Base-by-base conservation (phyloP, 2,329 filamentous ascomycete species). In the Setomelanomma holmii region DNA sequence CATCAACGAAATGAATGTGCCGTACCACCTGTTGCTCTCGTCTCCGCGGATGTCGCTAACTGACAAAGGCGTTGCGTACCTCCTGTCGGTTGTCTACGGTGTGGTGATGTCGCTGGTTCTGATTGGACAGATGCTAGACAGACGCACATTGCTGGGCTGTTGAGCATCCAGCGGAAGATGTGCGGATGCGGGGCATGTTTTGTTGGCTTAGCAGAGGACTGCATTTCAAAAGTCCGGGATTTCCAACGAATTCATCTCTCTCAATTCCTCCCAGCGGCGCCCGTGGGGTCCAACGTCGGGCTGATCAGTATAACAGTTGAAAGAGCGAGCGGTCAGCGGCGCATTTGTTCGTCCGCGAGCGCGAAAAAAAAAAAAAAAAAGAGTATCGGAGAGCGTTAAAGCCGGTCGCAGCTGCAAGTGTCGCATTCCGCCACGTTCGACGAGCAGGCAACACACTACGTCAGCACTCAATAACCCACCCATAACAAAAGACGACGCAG, bases 401-500 rank as follows among this genome's bases (percentile, higher is more conserved):
- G 58, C 58, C 58, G 58, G 39, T 47, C 38, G 43, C 47, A 17
- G 12, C 47, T 35, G 43, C 47, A 17, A 7, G 34, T 36, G 34
- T n/a, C 34, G 34, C 48, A 48, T 12, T 23, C 38, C 45, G 38
- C 36, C 34, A 41, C 19, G 19, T 35, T 21, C 40, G 27, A 34
- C 16, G 27, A 51, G 43, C 49, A 41, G 33, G 45, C 56, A 48
- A 55, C 54, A 50, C 40, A 40, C 51, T 59, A 66, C 63, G 63
- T 66, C 63, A 64, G 62, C 57, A 64, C 50, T 23, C 44, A 40
- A 53, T 48, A 50, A 45, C n/a, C n/a, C n/a, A n/a, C n/a, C n/a
- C n/a, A 53, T 40, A 40, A 12, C n/a, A 35, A 45, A 46, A 44
- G 34, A 48, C 6, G 61, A 57, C 49, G 58, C 58, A 56, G 53